Base-by-base conservation (phyloP, 495 filamentous ascomycete genomes). In the Neurospora africana region DNA sequence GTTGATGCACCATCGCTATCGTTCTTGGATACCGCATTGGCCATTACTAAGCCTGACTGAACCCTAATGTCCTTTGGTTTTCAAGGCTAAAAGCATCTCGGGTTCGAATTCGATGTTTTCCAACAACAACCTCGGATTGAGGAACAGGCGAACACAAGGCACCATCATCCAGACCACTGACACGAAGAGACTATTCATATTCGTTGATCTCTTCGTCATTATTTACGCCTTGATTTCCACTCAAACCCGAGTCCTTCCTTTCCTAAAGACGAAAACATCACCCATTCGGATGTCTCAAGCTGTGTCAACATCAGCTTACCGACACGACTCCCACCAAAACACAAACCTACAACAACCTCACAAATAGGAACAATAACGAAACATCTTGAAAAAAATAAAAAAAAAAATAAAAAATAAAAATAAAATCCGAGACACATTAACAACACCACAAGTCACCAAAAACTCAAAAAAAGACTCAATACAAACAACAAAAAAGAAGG, bases 391-490 rank as follows among this genome's bases (percentile, higher is more conserved):
- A 33, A 33, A 33, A 33, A 33, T n/a, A 9, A 10, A 2, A 11
- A 11, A 11, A 37, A 37, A 11, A 10, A 38, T 11, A 38, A 38
- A 38, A 38, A 10, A 3, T 3, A 1, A 38, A 38, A 38, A 53
- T 11, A n/a, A 23, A 10, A 47, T 23, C 0, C 7, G 36, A 2
- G 37, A 53, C 4, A 13, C 11, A 21, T 13, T 27, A 1, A 23
- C 8, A 2, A 5, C 4, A 47, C 11, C 8, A 47, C 21, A 47
- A 10, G 3, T 53, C 1, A 30, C 23, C 13, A 1, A 9, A 33
- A 17, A 2, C 4, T 0, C 2, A 0, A 30, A 2, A 19, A 30
- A 58, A 0, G 1, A 61, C 5, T 4, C 11, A 2, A 17, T 3
- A 17, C 2, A 2, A 27, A 30, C 1, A 3, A 0, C 23, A 33